Evolutionary conservation across 2,329 filamentous ascomycete genomes (phyloP).

Genomic region (Nemania bipapillata): DNA sequence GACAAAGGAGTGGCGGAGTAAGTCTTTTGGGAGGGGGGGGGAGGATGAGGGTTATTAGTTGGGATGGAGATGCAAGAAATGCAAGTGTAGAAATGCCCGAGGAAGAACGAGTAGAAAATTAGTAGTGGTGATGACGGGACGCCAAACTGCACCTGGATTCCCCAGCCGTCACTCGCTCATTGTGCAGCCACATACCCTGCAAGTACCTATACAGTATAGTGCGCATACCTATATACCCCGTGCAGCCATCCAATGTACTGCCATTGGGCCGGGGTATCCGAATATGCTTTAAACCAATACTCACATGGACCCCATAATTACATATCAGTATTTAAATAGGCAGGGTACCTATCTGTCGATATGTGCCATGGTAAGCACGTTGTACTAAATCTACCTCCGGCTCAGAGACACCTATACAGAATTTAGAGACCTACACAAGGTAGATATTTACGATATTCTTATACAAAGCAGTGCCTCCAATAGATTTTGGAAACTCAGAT

Average conservation of each 20-base stretch:
- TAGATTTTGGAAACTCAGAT: neutral
- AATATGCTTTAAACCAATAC: constrained; percentile 40
- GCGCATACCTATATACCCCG: neutral
- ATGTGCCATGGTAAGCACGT: no score
- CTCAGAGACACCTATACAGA: neutral
- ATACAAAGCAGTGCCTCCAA: constrained; percentile 14
- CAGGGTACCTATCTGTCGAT: no score
- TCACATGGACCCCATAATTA: neutral
- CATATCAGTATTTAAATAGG: no score
- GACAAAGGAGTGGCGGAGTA: constrained; percentile 63
- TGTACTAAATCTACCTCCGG: neutral
- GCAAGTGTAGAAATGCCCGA: constrained; percentile 11
- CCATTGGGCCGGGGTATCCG: constrained; percentile 39
- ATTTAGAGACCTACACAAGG: no score
- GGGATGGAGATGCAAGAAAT: constrained; percentile 19
- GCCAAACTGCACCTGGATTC: constrained; percentile 1
- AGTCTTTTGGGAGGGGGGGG: constrained; percentile 51
- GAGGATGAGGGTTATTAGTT: constrained; percentile 30
- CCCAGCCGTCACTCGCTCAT: constrained; percentile 6
- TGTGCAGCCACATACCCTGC: neutral
- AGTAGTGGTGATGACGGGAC: constrained; percentile 16
- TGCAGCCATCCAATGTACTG: neutral
- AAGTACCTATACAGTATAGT: neutral
- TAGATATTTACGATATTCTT: constrained; percentile 3
- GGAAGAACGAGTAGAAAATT: constrained; percentile 37